Evolutionary conservation across 2,329 filamentous ascomycete genomes (phyloP), one percentile per base, ranked within the genome.

Genomic region (Cladosporium sp.): DNA sequence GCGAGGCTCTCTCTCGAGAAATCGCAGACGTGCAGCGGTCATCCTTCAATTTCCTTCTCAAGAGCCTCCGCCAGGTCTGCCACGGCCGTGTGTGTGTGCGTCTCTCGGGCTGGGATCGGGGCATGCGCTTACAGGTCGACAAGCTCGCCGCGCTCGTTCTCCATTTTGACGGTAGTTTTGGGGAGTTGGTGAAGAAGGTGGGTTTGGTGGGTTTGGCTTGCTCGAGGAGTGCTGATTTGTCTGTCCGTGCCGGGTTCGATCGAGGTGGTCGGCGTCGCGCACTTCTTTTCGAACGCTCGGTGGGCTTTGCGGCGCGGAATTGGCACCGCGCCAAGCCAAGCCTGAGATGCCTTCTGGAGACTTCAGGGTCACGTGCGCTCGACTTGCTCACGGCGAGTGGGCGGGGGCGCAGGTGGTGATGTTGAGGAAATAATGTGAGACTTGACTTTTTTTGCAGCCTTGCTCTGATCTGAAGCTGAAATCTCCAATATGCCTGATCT

Each of bases 81-180:
- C 22, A 18, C 16, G 51, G 63, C 34, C 34, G n/a, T 38, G 13
- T 38, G 8, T 38, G 8, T 38, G 8, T 38, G 8, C 35, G 10
- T 38, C 35, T 3, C n/a, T 2, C 8, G 8, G 59, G 55, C n/a
- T 38, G 13, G 35, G 35, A 7, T 38, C n/a, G n/a, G 35, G 35
- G 35, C 35, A 18, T 38, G 35, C 54, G 77, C 86, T 78, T 85
- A 95, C 89, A 95, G 90, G 81, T 97, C 92, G 77, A 97, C 93
- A 80, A 96, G 91, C 79, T 97, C 90, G 81, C 92, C 92, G 81
- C 90, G 90, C 83, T 97, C 93, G 90, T 98, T 98, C 85, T 98
- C 93, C 93, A 97, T 98, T 79, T 43, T 54, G 40, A 43, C 52
- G 46, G 44, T 49, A 40, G 43, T 46, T 37, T 43, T 18, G 43